phyloP scores from a whole-genome alignment of 805 yeast genomes.

The Metschnikowia cerradonensis region DNA sequence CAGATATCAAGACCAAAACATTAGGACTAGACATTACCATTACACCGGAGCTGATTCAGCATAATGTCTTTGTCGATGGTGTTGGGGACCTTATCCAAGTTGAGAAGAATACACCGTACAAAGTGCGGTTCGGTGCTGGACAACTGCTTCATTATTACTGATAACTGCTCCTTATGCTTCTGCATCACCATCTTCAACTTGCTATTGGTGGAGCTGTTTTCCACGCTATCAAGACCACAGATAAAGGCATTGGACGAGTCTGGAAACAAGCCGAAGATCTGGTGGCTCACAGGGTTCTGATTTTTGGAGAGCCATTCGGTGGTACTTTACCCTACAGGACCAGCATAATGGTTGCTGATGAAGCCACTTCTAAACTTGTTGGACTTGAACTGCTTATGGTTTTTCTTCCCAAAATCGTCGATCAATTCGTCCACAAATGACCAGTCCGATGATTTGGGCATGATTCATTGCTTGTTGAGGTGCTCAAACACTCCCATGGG shows the following conservation, averaged over 20 bases:
- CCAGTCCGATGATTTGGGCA: slow-evolving; percentile 83
- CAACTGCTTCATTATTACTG: slow-evolving; percentile 65
- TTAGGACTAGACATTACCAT: slow-evolving; percentile 46
- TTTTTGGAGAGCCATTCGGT: slow-evolving; percentile 94
- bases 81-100: slow-evolving; percentile 65
- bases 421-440: slow-evolving; percentile 79
- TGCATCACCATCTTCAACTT: slow-evolving; percentile 66
- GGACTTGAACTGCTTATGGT: slow-evolving; percentile 55
- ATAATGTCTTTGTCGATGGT: slow-evolving; percentile 72
- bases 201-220: slow-evolving; percentile 18
- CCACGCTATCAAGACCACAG: slow-evolving; percentile 45
- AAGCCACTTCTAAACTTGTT: slow-evolving; percentile 76
- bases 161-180: slow-evolving; percentile 82
- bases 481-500: slow-evolving; percentile 82
- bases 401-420: slow-evolving; percentile 52
- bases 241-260: slow-evolving; percentile 57
- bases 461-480: slow-evolving; percentile 90
- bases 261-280: slow-evolving; percentile 57
- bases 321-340: slow-evolving; percentile 85
- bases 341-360: slow-evolving; percentile 88
- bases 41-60: slow-evolving; percentile 85
- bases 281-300: slow-evolving; percentile 85
- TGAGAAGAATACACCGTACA: slow-evolving; percentile 93
- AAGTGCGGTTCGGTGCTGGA: slow-evolving; percentile 88
- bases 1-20: too few relatives aligned